A percentile compares a stretch with the other conserved stretches of the same genome.
These are phyloP conservation scores for Cytospora piceae DNA, from an alignment of 2,329 filamentous ascomycete species.

Conservation along the genomic window DNA sequence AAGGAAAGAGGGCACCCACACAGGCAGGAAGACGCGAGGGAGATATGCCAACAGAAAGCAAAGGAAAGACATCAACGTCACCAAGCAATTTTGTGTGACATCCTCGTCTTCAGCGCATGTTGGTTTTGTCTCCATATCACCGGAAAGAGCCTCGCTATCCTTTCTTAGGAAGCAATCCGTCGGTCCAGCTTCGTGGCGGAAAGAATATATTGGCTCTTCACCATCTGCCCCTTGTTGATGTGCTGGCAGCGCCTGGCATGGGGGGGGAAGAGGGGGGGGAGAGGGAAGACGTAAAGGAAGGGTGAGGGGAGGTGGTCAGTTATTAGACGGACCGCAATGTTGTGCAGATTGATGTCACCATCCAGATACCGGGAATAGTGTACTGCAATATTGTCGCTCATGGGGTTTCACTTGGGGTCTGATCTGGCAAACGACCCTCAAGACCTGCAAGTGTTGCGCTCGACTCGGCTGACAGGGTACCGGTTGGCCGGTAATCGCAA, in stretches of 20 bases:
- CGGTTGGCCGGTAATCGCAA: neutral
- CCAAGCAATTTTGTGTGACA: neutral
- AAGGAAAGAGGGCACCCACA: neutral
- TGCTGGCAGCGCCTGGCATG: conserved; percentile 2
- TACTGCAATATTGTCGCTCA: neutral
- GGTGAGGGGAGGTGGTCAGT: neutral
- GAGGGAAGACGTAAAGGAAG: neutral
- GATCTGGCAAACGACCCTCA: neutral
- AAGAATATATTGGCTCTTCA: neutral
- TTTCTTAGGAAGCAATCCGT: neutral
- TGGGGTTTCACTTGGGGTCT: neutral
- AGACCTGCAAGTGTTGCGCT: neutral
- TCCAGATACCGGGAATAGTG: neutral
- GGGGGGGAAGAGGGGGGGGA: neutral
- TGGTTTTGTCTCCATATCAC: neutral
- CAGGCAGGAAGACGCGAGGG: neutral
- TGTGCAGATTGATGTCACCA: neutral
- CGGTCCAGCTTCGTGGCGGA: neutral
- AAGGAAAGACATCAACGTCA: neutral
- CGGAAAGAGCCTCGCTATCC: neutral
- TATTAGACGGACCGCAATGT: neutral
- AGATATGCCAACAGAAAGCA: neutral
- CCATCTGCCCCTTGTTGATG: conserved; percentile 1
- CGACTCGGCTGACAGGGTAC: neutral
- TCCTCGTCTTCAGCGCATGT: neutral